Evolutionary conservation across 169 alveolate species (phyloP).

Genomic region (Besnoitia besnoiti): DNA sequence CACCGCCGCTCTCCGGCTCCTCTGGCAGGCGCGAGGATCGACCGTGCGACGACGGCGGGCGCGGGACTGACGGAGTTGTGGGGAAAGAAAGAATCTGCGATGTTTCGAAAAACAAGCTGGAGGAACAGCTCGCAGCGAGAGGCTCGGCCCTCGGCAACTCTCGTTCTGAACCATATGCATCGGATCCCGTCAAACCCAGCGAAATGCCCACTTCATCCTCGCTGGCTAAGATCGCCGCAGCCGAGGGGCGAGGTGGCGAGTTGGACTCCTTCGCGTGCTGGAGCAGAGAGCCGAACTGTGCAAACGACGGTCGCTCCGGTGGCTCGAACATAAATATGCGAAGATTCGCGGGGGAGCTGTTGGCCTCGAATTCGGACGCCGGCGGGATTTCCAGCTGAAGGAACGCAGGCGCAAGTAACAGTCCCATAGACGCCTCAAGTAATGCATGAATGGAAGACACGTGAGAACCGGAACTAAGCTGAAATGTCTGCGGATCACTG

Average conservation of each 20-base stretch:
- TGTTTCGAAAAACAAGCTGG: background rate
- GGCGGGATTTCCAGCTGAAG: background rate
- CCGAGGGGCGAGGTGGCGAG: no score
- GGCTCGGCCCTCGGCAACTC: no score
- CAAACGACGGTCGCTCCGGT: background rate
- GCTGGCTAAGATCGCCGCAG: no score
- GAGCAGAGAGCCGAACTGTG: no score
- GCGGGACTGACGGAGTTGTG: background rate
- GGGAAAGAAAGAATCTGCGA: background rate
- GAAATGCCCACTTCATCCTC: no score
- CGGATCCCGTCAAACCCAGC: no score
- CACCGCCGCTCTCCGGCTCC: no score
- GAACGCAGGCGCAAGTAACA: background rate
- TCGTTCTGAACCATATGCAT: no score
- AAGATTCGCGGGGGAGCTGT: background rate
- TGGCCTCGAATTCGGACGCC: background rate
- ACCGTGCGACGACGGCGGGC: background rate
- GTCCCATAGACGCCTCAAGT: background rate
- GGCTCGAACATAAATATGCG: slow-evolving; percentile 24
- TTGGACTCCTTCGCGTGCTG: no score
- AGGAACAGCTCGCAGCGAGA: no score
- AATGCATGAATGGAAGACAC: no score
- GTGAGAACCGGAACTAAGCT: background rate
- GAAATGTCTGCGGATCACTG: background rate
- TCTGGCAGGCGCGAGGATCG: no score